Evolutionary conservation across 495 filamentous ascomycete species (phyloP), one percentile per base, ranked within the genome.

Genomic region (Margaritispora aquatica): DNA sequence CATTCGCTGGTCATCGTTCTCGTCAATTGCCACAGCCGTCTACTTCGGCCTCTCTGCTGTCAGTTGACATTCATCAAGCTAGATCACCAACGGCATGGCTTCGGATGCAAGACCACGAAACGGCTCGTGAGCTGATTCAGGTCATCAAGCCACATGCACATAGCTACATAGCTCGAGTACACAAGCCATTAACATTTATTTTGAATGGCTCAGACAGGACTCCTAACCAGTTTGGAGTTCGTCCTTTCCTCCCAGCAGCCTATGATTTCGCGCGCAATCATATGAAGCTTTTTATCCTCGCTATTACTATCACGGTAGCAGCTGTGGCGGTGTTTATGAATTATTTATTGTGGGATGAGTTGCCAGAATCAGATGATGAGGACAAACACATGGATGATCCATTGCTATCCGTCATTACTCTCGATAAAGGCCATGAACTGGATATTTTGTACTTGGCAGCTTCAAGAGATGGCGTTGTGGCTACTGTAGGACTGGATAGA

Each of bases 31-130:
- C 57, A 44, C 64, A 8, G 57, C 70, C 1, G 60, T 69, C 47
- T 68, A 50, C 41, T 59, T n/a, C 38, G 3, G 59, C 55, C 47
- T 66, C 17, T 56, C 57, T 53, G 11, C 54, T 63, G 64, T 74
- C 38, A 69, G 69, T 72, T 13, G 75, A 79, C 46, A 78, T 89
- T 56, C 82, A 89, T 60, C 84, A 87, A 63, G 84, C 84, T 9
- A 74, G 87, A 41, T 85, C 83, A 34, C 86, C 86, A 7, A 82
- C 79, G 9, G 81, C 85, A 23, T 90, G 87, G 87, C 73, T 90
- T 31, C 75, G 78, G 19, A 75, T 88, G 60, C 87, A 90, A 71
- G 87, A 89, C 58, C 83, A 88, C 63, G 80, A 88, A 59, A 89
- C 87, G 0, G 86, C 85, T 8, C 79, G 78, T 52, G 87, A 90